Percentiles rank a stretch among this genome's conserved stretches.
Evolutionary conservation across 768 basidiomycete genomes (phyloP).

Genomic region (Pleurotus salmoneostramineus): DNA sequence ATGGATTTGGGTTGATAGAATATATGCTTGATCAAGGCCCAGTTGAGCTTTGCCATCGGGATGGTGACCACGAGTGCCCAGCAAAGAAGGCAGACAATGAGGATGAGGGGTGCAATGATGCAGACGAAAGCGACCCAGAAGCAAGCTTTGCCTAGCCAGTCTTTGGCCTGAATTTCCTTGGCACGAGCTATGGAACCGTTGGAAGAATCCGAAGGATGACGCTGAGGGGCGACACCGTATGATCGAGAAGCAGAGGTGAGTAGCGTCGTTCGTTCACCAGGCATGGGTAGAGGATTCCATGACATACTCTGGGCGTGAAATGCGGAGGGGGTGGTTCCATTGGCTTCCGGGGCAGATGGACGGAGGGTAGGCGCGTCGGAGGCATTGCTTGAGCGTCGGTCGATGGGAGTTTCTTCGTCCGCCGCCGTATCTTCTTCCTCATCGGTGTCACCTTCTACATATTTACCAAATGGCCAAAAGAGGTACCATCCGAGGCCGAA

Average conservation of each 20-base stretch:
- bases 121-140: conserved; percentile 80
- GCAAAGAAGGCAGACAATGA: conserved; percentile 83
- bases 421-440: conserved; percentile 37
- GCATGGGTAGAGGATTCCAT: conserved; percentile 31
- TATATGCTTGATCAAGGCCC: conserved; percentile 88
- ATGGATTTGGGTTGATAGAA: conserved; percentile 76
- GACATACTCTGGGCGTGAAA: conserved; percentile 38
- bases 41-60: conserved; percentile 96
- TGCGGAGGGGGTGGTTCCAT: conserved; percentile 37
- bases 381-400: conserved; percentile 22
- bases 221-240: conserved; percentile 57
- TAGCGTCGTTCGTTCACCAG: conserved; percentile 47
- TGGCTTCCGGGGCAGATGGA: conserved; percentile 17
- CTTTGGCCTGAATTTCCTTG: conserved; percentile 30
- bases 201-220: conserved; percentile 25
- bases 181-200: conserved; percentile 25
- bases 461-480: conserved; percentile 98
- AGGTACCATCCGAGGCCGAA: conserved; percentile 96
- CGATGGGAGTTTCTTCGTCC: conserved; percentile 26
- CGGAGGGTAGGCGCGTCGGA: conserved; percentile 36
- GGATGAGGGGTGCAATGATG: conserved; percentile 86
- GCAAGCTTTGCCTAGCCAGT: conserved; percentile 64
- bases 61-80: conserved; percentile 96
- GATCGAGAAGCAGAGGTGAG: conserved; percentile 49
- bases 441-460: conserved; percentile 79